Evolutionary conservation across 768 basidiomycete species (phyloP), one percentile per base, ranked within the genome.

Genomic region (Leccinum subgranulosum): DNA sequence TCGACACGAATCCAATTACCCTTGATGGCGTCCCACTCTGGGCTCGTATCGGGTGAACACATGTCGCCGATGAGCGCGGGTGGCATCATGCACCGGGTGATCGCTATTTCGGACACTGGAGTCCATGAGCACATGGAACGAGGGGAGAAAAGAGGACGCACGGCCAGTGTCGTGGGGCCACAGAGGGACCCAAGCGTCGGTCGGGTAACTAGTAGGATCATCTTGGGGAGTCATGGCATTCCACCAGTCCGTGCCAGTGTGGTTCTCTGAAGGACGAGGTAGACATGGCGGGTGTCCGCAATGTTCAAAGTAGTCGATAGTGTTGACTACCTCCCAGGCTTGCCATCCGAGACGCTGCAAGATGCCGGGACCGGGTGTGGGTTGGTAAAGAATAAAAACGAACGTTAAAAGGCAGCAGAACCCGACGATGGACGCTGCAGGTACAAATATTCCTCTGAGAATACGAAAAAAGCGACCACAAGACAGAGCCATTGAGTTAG

Each of bases 1-100:
- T 85, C 84, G 12, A 99, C 87, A 14, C 89, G 84, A 2, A 96
- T 92, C 96, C 96, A 99, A 64, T 87, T 90, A 0, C 90, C 90
- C 62, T 81, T 85, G 63, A 85, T 81, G 6, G 87, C 85, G 67
- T 94, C 90, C 49, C 87, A 72, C 66, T 91, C 88, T 11, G 77
- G 75, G 2, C 85, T 92, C 1, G 87, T 81, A 1, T 77, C 69
- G 0, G 94, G 94, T 0, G 73, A 72, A 68, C 94, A 98, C 11
- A 89, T 60, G 25, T 83, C 80, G 1, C 76, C 77, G 15, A 78
- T 75, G 39, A 85, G 71, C 3, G 70, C 75, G 3, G 91, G 86
- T 28, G 87, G 76, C 41, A 91, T 69, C 49, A 86, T 73, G 65
- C 94, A 97, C 19, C 80, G 76, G 1, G 79, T 79, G 54, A 94